Base-by-base conservation (phyloP, 805 yeast species). In the Yarrowia divulgata region DNA sequence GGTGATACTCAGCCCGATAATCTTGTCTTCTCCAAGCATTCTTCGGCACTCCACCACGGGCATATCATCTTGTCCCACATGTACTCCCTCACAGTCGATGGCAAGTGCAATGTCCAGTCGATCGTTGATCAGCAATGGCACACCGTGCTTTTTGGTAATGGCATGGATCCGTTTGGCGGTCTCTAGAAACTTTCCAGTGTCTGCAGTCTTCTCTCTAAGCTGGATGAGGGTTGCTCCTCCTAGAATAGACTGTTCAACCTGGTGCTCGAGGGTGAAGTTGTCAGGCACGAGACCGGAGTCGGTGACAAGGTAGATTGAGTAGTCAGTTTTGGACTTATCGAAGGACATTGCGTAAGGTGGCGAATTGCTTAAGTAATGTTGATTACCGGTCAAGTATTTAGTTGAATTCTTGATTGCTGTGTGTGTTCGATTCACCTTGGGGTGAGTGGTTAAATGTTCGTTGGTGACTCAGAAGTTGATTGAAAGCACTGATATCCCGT, bases 21-120 rank as follows among this genome's bases (percentile, higher is more conserved):
- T 87, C 78, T 89, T 91, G 69, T 85, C 83, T 0, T 88, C 85
- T 0, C 97, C 97, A 8, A 72, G 39, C 40, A 91, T 74, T 73
- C 80, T 75, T 45, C 97, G 79, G 0, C 86, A 95, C 46, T 83
- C 73, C 1, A 74, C 74, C 1, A 86, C 86, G 55, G 79, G 81
- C 91, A 93, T 90, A 75, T 93, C 98, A 67, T 88, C 93, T 77
- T 93, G 97, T 0, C 98, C 98, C 23, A 93, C 91, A 79, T 93
- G 98, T 9, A 93, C 89, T 43, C 97, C 97, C 72, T 91, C 97
- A 1, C 97, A 97, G 73, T 85, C 95, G 69, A 91, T 83, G 0
- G 97, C 97, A 54, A 93, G 79, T 0, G 97, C 97, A 13, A 93
- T 91, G 75, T 93, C 98, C 2, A 91, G 84, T 66, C 97, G 80